Base-by-base conservation (phyloP, 371 early-diverging fungal genomes). In the Mortierella sp. region DNA sequence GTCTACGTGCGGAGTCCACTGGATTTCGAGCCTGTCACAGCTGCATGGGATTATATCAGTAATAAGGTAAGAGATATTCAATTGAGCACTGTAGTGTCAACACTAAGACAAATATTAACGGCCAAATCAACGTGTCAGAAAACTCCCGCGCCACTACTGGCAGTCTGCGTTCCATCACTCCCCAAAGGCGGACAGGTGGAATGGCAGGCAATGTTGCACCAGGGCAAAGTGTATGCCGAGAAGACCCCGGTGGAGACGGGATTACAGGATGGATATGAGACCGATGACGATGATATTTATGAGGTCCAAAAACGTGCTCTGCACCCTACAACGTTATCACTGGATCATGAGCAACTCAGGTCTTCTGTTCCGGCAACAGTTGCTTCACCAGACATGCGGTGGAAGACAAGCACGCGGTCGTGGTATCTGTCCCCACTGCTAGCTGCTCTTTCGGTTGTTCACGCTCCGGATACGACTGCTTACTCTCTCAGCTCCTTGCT, bases 181-280 rank as follows among this genome's bases (percentile, higher is more conserved):
- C 92, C 92, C 3, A 83, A 84, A 27, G 72, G 68, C 27, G 87
- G 84, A 0, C 78, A 78, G 60, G 80, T 90, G 39, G 92, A 92
- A 60, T 90, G 90, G 90, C 86, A 88, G 49, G 84, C 79, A 0
- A 37, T 84, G 11, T 55, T 86, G 19, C 72, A 82, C 58, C 60
- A 78, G 28, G 78, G 67, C 41, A 73, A 75, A 8, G 75, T 64
- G 23, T 71, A 70, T 54, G 75, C 73, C 5, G 70, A 80, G 39
- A 72, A 53, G 37, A 48, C 53, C 17, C 49, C 43, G 3, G n/a
- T 15, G 23, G 26, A 30, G 1, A 37, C 23, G 51, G 59, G 28
- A 31, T 50, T 50, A 6, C 46, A 53, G 3, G 70, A 70, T 21
- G 80, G 75, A 3, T 63, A 79, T 17, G 82, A 84, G 49, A 71